Evolutionary conservation across 163 green algal species (phyloP).

Genomic region (Chloromonas sp.): DNA sequence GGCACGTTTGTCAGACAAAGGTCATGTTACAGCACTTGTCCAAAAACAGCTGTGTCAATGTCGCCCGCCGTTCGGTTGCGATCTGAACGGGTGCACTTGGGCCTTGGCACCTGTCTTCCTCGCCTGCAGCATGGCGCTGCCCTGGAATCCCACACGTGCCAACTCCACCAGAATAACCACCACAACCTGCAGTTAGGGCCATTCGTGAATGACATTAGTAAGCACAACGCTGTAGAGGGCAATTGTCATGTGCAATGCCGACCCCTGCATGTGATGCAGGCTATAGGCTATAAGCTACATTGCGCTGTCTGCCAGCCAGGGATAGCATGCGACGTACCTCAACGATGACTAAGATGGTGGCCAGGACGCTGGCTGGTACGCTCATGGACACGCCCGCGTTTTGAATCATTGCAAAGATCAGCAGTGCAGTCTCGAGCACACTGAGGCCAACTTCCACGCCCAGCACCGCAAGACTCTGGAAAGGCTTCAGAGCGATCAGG

Average conservation of each 20-base stretch:
- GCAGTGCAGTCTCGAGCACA: background rate
- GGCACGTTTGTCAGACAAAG: too few relatives aligned
- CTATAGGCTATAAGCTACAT: too few relatives aligned
- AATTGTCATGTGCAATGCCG: background rate
- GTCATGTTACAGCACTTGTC: too few relatives aligned
- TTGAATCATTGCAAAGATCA: background rate
- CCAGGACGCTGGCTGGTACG: background rate
- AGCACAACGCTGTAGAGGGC: too few relatives aligned
- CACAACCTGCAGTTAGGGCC: background rate
- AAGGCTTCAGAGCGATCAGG: background rate
- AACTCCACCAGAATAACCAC: background rate
- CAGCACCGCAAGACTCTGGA: background rate
- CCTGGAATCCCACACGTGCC: background rate
- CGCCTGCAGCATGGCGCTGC: background rate
- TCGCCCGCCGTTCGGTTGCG: too few relatives aligned
- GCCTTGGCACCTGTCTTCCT: background rate
- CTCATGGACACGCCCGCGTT: constrained; percentile 4
- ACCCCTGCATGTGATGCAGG: too few relatives aligned
- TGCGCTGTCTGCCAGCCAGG: too few relatives aligned
- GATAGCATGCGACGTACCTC: background rate
- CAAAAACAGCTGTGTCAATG: too few relatives aligned
- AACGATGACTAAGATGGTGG: background rate
- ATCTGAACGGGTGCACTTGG: background rate
- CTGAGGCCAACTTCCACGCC: background rate
- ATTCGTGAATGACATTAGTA: background rate